Percentiles rank a stretch among this genome's conserved stretches.
Evolutionary conservation across 2,329 filamentous ascomycete species (phyloP).

Genomic region (Amauroascus verrucosus): DNA sequence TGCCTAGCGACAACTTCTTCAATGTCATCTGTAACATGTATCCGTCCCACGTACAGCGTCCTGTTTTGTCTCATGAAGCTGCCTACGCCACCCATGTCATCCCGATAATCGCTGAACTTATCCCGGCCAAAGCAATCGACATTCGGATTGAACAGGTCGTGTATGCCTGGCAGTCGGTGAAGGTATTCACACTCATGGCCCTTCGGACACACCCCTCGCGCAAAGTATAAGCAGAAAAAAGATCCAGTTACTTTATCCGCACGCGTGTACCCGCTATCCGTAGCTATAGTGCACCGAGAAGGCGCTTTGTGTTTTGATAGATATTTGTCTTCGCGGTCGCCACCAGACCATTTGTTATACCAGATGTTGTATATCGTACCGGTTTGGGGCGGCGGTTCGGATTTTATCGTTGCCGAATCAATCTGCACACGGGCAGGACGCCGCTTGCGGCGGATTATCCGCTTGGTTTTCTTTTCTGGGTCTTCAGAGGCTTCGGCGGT

Average conservation of each 20-base stretch:
- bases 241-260: slow-evolving; percentile 67
- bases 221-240: slow-evolving; percentile 90
- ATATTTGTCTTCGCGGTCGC: slow-evolving; percentile 87
- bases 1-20: slow-evolving; percentile 91
- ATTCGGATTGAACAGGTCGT: slow-evolving; percentile 86
- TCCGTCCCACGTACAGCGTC: slow-evolving; percentile 84
- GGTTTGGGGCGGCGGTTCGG: slow-evolving; percentile 79
- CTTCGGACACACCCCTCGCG: slow-evolving; percentile 68
- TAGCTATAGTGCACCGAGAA: slow-evolving; percentile 75
- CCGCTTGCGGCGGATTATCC: slow-evolving; percentile 83
- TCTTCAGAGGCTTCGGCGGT: slow-evolving; percentile 22
- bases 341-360: slow-evolving; percentile 98
- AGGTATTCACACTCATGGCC: slow-evolving; percentile 91
- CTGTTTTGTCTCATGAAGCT: slow-evolving; percentile 89
- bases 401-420: slow-evolving; percentile 70
- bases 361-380: slow-evolving; percentile 96
- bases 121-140: slow-evolving; percentile 92
- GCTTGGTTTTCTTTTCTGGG: slow-evolving; percentile 61
- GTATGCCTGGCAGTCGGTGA: slow-evolving; percentile 73
- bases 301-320: slow-evolving; percentile 71
- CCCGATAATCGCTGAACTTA: slow-evolving; percentile 84
- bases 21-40: slow-evolving; percentile 93
- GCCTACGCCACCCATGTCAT: slow-evolving; percentile 96
- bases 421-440: slow-evolving; percentile 84
- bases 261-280: slow-evolving; percentile 67